phyloP scores from a whole-genome alignment of 176 grass and related monocot genomes.

The Aegilops umbellulata region DNA sequence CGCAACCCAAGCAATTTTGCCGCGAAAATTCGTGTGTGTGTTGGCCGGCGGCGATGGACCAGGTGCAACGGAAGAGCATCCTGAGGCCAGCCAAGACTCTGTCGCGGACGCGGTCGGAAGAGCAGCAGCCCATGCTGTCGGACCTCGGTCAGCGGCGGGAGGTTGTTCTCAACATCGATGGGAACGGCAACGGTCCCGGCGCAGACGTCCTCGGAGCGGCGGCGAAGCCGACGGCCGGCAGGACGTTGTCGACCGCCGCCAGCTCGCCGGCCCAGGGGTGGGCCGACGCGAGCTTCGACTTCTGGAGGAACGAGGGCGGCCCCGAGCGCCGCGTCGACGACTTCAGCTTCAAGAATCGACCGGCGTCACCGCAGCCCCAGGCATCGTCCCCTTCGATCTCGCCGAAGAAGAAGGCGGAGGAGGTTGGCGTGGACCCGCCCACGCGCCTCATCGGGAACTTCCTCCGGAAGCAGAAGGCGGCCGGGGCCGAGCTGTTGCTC shows the following conservation, averaged over 20 bases:
- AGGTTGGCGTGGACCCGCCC: slow-evolving; percentile 56
- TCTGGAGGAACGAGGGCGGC: slow-evolving; percentile 15
- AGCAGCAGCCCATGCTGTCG: slow-evolving; percentile 15
- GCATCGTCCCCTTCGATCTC: slow-evolving; percentile 21
- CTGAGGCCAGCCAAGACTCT: slow-evolving; percentile 10
- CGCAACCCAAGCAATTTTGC: background rate
- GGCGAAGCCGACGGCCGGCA: background rate
- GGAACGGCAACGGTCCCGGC: slow-evolving; percentile 19
- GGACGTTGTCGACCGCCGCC: background rate
- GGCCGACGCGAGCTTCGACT: slow-evolving; percentile 50
- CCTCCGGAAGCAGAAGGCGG: slow-evolving; percentile 53
- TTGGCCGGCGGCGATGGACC: slow-evolving; percentile 25
- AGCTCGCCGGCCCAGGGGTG: slow-evolving; percentile 45
- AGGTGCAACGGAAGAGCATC: slow-evolving; percentile 26
- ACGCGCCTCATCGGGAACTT: slow-evolving; percentile 74
- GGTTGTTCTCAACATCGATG: slow-evolving; percentile 75
- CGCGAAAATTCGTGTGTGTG: background rate
- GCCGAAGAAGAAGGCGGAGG: background rate
- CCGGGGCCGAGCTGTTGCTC: slow-evolving; percentile 51
- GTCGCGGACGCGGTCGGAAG: slow-evolving; percentile 15
- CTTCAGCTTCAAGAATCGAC: slow-evolving; percentile 64
- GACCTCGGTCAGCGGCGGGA: slow-evolving; percentile 22
- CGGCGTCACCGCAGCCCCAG: background rate
- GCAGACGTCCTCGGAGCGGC: background rate
- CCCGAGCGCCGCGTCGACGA: background rate